Evolutionary conservation across 192 early-diverging fungal species (phyloP).

Genomic region (Coemansia sp.): DNA sequence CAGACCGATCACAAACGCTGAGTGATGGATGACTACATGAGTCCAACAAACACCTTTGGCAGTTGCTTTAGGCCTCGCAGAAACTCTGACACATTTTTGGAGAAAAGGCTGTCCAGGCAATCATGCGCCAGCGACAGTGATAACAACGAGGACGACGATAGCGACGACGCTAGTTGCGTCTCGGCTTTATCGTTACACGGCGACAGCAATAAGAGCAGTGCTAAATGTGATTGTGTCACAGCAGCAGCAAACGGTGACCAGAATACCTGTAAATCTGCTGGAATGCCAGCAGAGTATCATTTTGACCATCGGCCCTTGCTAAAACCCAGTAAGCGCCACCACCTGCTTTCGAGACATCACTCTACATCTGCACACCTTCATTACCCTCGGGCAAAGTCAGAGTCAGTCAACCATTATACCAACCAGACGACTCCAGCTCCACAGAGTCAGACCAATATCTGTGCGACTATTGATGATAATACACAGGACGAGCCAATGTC

Average conservation of each 20-base stretch:
- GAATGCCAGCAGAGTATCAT: neutral
- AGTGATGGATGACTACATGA: neutral
- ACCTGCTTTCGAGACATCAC: conserved; percentile 13
- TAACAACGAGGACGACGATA: conserved; percentile 12
- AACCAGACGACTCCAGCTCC: neutral
- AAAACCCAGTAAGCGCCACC: neutral
- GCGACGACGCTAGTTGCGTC: conserved; percentile 2
- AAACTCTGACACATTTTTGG: conserved; percentile 35
- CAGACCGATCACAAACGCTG: neutral
- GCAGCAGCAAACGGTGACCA: neutral
- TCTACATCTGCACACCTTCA: conserved; percentile 6
- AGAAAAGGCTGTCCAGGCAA: conserved; percentile 14
- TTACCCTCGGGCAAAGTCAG: conserved; percentile 1
- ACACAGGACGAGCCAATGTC: conserved; percentile 51
- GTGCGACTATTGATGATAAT: conserved; percentile 33
- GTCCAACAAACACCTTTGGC: neutral
- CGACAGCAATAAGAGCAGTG: neutral
- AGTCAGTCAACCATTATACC: neutral
- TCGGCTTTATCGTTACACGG: neutral
- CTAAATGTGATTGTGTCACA: neutral
- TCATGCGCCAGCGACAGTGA: neutral
- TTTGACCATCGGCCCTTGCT: neutral
- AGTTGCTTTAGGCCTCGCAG: conserved; percentile 37
- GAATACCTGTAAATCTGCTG: neutral
- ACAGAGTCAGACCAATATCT: conserved; percentile 4